Evolutionary conservation across 2,329 filamentous ascomycete genomes (phyloP), one percentile per base, ranked within the genome.

Genomic region (Aspergillus phoenicis): DNA sequence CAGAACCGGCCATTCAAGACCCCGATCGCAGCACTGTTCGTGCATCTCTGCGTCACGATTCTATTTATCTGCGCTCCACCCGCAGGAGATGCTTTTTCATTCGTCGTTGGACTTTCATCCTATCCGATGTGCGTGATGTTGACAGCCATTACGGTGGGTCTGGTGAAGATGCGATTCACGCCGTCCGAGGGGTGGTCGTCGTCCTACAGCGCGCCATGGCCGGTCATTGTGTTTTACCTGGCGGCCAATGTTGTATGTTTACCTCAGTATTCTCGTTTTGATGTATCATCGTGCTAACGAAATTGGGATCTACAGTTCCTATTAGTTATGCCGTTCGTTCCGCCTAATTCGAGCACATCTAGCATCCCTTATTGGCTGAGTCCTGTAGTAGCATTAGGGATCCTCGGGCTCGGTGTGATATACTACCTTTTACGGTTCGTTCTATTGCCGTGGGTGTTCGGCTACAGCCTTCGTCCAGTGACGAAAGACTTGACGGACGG

Each of bases 51-150:
- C 8, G 58, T 68, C 3, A 69, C 68, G 1, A 52, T 68, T 4
- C 38, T 70, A 2, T 66, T 70, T 8, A 70, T 69, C 41, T 69
- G 66, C 47, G 66, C 68, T 2, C 68, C 67, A 33, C 68, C 68
- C 6, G 64, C 66, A 13, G 65, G 68, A 2, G 64, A 68, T 36
- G 67, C 68, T 2, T 70, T 70, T 52, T 57, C 64, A 41, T 70
- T 70, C 26, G 61, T 70, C 52, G 60, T 70, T 17, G 58, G 62
- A 11, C 58, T 70, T 8, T 60, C 59, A 13, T 64, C 66, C 2
- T 69, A 69, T 24, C 67, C 64, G 3, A 62, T 63, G 3, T 62
- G 64, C 0, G 57, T 68, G 8, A 59, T 69, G 5, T 49, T 68
- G 39, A 64, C 60, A 2, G 39, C 59, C 4, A 62, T 66, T n/a